Evolutionary conservation across 148 eudicot genomes (phyloP).

Genomic region (Oxyria digyna): DNA sequence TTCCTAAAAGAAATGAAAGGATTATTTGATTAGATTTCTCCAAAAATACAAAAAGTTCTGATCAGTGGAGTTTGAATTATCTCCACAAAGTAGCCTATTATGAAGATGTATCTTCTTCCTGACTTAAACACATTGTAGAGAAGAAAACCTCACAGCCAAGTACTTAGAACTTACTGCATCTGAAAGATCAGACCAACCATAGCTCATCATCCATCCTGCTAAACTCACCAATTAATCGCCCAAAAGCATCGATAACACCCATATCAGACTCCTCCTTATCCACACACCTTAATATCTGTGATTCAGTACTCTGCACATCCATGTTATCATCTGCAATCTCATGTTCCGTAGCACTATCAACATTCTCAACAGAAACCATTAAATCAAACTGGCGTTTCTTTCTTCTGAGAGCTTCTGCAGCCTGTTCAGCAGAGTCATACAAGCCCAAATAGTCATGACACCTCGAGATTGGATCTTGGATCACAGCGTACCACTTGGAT

Average conservation of each 20-base stretch:
- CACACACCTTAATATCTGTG: neutral
- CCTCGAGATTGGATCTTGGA: neutral
- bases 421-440: neutral
- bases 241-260: neutral
- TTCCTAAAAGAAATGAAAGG: no score
- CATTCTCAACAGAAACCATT: no score
- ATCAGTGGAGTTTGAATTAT: no score
- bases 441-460: neutral
- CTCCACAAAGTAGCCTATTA: no score
- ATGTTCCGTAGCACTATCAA: neutral
- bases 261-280: neutral
- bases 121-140: no score
- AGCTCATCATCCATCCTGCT: conserved; percentile 4
- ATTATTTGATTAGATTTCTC: no score
- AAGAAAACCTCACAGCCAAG: no score
- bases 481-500: neutral
- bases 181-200: conserved; percentile 14
- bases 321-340: neutral
- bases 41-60: no score
- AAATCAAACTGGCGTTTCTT: neutral
- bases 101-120: no score
- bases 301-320: neutral
- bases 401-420: neutral
- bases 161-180: no score
- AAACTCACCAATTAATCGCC: neutral